These are phyloP conservation scores for Puya raimondii DNA, from an alignment of 176 grass and related monocot genomes.

Conservation along the genomic window DNA sequence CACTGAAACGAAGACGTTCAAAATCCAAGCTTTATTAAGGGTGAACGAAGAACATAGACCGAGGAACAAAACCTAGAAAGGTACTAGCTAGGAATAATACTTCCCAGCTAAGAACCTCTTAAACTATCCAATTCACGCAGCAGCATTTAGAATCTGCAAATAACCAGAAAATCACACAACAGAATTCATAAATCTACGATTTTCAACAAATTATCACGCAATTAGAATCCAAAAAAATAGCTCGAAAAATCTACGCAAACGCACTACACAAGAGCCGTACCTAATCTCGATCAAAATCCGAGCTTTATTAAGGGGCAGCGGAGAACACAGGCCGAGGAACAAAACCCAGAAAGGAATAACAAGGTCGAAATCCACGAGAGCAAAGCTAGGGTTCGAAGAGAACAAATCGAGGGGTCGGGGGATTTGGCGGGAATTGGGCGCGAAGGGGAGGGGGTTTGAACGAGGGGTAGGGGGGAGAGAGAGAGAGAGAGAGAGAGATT, in stretches of 20 bases:
- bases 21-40: too few relatives aligned
- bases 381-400: not conserved
- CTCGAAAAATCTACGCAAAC: too few relatives aligned
- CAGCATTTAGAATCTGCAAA: not conserved
- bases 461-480: constrained; percentile 22
- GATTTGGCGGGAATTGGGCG: constrained; percentile 15
- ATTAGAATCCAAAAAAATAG: too few relatives aligned
- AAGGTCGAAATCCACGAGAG: not conserved
- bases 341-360: not conserved
- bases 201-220: too few relatives aligned
- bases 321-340: not conserved
- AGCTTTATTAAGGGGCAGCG: not conserved
- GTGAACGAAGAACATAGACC: too few relatives aligned
- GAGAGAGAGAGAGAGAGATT: not conserved
- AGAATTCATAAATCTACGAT: too few relatives aligned
- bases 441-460: constrained; percentile 39
- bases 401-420: not conserved
- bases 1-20: too few relatives aligned
- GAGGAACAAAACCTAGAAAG: too few relatives aligned
- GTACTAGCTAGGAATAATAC: not conserved
- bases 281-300: not conserved
- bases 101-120: constrained; percentile 14
- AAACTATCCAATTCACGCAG: not conserved
- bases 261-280: too few relatives aligned
- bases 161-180: not conserved